Percentiles rank a stretch among this genome's conserved stretches.
Evolutionary conservation across 2,329 filamentous ascomycete species (phyloP).

Genomic region (Massarina eburnea): DNA sequence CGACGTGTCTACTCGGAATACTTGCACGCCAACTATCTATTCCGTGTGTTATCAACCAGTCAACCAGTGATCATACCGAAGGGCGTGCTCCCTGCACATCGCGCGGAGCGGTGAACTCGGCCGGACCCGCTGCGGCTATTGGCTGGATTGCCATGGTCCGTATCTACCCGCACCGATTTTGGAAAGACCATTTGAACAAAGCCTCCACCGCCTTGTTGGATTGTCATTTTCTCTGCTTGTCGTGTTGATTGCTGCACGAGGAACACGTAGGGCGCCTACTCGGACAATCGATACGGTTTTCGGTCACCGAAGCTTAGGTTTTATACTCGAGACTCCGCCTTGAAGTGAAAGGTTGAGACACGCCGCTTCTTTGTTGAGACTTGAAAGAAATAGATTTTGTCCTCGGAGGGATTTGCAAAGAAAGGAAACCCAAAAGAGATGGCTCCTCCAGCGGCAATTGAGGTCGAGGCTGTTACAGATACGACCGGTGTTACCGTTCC

Average conservation of each 20-base stretch:
- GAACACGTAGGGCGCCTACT: neutral
- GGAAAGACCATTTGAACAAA: constrained; percentile 10
- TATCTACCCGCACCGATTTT: constrained; percentile 33
- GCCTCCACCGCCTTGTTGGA: neutral
- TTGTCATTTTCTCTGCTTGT: neutral
- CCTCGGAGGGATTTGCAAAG: neutral
- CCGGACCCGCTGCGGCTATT: constrained; percentile 13
- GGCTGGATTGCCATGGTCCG: constrained; percentile 33
- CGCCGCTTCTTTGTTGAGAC: neutral
- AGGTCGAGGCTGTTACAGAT: constrained; percentile 50
- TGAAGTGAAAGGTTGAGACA: neutral
- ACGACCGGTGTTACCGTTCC: constrained; percentile 50
- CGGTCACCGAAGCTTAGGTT: neutral
- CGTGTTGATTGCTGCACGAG: neutral
- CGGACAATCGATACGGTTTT: neutral
- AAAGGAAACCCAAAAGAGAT: constrained; percentile 16
- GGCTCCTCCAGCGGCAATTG: constrained; percentile 41
- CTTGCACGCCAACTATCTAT: too few relatives aligned
- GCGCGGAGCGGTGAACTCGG: constrained; percentile 1
- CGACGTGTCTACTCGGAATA: too few relatives aligned
- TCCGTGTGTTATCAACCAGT: too few relatives aligned
- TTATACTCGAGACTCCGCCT: neutral
- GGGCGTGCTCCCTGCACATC: constrained; percentile 12
- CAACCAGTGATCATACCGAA: constrained; percentile 5
- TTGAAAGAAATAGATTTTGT: neutral